Percentiles rank a stretch among this genome's conserved stretches.
Conservation (phyloP, 2,329 filamentous ascomycete genomes). For the Cercospora zeina region DNA sequence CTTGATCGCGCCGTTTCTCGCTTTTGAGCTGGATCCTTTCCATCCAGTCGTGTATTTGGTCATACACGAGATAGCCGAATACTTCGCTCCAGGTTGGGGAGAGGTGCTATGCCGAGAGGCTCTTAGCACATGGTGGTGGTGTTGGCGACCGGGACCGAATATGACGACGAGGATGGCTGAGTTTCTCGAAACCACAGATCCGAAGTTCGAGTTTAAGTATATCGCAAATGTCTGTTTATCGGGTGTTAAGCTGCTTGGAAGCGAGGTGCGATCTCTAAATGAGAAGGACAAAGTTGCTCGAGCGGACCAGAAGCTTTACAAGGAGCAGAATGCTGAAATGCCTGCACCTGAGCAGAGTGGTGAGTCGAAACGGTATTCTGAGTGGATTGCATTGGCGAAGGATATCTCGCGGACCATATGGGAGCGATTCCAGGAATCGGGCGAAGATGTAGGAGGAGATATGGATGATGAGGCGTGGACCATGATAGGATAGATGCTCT, state of each 20-base stretch:
- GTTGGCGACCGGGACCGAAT: neutral
- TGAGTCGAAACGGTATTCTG: neutral
- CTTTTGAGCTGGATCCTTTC: neutral
- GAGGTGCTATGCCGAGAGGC: neutral
- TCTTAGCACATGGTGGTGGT: neutral
- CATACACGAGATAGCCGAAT: constrained; percentile 1
- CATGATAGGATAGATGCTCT: neutral
- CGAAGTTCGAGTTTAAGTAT: neutral
- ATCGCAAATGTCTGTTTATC: neutral
- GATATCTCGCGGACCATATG: neutral
- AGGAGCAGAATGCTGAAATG: neutral
- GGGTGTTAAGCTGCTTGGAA: neutral
- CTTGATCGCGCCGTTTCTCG: neutral
- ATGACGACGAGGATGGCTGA: neutral
- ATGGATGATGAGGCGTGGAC: neutral
- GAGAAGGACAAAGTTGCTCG: neutral
- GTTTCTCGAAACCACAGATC: neutral
- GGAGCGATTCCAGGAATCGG: constrained; percentile 1
- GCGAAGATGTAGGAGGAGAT: neutral
- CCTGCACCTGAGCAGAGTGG: neutral
- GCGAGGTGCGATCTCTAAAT: neutral
- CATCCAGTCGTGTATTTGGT: neutral
- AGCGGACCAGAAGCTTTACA: neutral
- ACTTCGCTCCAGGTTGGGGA: neutral
- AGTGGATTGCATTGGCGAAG: neutral